Evolutionary conservation across 2,329 filamentous ascomycete genomes (phyloP).

Genomic region (Epichloe elymi): DNA sequence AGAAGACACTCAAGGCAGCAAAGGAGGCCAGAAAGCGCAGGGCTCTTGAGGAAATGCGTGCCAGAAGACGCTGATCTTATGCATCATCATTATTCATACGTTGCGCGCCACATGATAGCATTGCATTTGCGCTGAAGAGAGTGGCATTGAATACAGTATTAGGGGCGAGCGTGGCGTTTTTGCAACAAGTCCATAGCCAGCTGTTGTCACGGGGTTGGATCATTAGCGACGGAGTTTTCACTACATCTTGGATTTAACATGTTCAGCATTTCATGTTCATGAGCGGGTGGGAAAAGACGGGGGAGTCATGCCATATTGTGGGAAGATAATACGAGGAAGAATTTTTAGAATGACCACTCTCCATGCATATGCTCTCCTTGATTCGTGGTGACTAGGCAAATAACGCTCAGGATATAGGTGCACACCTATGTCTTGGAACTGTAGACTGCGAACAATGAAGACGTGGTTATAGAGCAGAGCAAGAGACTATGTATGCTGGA

Average conservation of each 20-base stretch:
- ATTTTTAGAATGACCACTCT: neutral
- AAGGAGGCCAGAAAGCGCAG: slow-evolving; percentile 43
- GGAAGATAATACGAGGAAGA: neutral
- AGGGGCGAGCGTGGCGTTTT: neutral
- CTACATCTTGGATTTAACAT: neutral
- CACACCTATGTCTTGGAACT: neutral
- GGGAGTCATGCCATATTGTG: neutral
- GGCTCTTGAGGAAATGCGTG: slow-evolving; percentile 23
- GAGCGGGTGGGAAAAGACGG: neutral
- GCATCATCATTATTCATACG: neutral
- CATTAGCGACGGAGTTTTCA: slow-evolving; percentile 28
- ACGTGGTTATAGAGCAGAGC: no score
- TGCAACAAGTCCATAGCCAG: neutral
- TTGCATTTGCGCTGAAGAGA: neutral
- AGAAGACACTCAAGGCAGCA: slow-evolving; percentile 46
- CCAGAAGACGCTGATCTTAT: slow-evolving; percentile 14
- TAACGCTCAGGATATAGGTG: neutral
- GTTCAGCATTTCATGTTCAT: neutral
- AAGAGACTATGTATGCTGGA: neutral
- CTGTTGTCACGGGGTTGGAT: slow-evolving; percentile 3
- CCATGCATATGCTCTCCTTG: neutral
- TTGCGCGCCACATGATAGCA: neutral
- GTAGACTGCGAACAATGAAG: no score
- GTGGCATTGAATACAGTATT: neutral
- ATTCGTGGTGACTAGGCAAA: neutral